phyloP scores from a whole-genome alignment of 495 filamentous ascomycete genomes.

The Penicillium chermesinum region DNA sequence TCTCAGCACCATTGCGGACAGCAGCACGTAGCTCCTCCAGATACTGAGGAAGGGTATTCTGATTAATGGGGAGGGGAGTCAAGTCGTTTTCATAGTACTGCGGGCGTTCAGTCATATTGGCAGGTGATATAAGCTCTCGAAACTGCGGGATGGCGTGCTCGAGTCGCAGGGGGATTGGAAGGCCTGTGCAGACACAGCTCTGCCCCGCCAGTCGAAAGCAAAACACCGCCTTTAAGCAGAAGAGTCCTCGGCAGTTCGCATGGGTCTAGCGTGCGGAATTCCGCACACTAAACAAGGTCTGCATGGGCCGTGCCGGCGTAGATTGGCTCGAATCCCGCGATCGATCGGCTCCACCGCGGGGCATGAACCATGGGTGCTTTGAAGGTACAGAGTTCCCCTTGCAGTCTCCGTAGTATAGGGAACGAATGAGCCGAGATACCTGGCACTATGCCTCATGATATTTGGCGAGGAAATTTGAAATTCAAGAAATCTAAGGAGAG shows the following conservation, averaged over 20 bases:
- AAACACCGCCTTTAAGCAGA: conserved; percentile 2
- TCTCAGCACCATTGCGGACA: conserved; percentile 23
- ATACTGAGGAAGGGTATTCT: conserved; percentile 9
- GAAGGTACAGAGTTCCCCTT: neutral
- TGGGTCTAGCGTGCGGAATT: neutral
- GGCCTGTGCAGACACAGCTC: neutral
- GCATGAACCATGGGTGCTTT: neutral
- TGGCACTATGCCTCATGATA: too few species aligned
- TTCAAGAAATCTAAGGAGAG: too few species aligned
- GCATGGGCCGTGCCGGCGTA: neutral
- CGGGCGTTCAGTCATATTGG: conserved; percentile 22
- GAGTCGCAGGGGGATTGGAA: conserved; percentile 2
- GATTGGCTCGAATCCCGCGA: neutral
- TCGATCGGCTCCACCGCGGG: neutral
- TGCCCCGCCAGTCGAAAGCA: neutral
- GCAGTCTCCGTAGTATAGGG: too few species aligned
- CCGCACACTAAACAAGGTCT: neutral
- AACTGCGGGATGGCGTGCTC: conserved; percentile 13
- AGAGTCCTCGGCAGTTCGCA: neutral
- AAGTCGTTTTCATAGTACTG: conserved; percentile 26
- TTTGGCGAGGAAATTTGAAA: too few species aligned
- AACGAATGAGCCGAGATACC: too few species aligned
- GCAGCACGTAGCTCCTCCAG: conserved; percentile 27
- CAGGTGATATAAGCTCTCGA: neutral
- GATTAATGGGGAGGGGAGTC: conserved; percentile 11